Conservation (phyloP, 1,139 yeast genomes). For the Yamadazyma sp. region DNA sequence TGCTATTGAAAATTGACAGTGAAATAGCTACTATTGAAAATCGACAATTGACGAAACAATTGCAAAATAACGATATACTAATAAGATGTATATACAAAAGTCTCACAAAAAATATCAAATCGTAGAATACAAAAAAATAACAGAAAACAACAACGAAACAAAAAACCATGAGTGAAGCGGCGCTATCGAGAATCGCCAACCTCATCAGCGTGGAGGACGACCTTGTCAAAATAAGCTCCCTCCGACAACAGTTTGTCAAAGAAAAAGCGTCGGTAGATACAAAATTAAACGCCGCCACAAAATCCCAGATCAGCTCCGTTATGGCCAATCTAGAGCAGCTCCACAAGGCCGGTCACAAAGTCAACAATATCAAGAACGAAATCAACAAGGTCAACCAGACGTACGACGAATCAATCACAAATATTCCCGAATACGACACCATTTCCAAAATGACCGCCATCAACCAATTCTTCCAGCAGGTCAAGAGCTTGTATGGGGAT, state of each 20-base stretch:
- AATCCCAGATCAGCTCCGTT: constrained; percentile 57
- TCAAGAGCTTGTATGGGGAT: constrained; percentile 62
- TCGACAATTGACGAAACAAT: too few species aligned
- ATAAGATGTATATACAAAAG: too few species aligned
- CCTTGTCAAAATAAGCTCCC: constrained; percentile 51
- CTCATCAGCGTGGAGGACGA: constrained; percentile 55
- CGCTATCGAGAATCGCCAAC: constrained; percentile 44
- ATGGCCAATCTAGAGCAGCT: constrained; percentile 39
- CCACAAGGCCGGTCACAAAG: constrained; percentile 35
- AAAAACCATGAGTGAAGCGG: constrained; percentile 40
- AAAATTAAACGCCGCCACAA: constrained; percentile 64
- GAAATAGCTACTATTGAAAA: too few species aligned
- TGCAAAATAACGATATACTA: too few species aligned
- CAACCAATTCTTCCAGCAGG: constrained; percentile 71
- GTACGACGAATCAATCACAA: constrained; percentile 51
- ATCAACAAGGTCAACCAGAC: constrained; percentile 60
- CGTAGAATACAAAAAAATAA: not conserved
- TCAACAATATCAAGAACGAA: constrained; percentile 51
- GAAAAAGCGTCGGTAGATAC: constrained; percentile 75
- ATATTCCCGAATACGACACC: constrained; percentile 56
- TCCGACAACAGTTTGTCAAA: constrained; percentile 60
- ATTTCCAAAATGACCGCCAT: constrained; percentile 63
- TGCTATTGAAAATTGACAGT: too few species aligned
- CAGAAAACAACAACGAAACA: not conserved
- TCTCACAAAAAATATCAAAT: constrained; percentile 1